Conservation (phyloP, 257 asterid genomes). For the Solanum habrochaites region DNA sequence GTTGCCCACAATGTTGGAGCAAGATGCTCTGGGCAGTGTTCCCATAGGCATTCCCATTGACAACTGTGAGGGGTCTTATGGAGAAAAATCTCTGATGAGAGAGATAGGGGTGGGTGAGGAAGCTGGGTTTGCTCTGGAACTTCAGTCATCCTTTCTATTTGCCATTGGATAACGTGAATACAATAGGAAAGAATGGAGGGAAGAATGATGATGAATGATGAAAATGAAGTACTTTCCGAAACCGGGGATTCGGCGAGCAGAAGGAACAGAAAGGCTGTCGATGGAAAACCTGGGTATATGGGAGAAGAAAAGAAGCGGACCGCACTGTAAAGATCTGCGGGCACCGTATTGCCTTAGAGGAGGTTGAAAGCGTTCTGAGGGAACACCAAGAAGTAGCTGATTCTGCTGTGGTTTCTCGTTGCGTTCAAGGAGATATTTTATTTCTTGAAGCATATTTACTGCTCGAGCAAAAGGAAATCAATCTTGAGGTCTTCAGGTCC, state of each 20-base stretch:
- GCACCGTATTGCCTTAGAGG: slow-evolving; percentile 82
- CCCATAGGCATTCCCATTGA: slow-evolving; percentile 69
- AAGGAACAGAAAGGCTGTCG: slow-evolving; percentile 66
- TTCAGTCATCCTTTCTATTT: slow-evolving; percentile 43
- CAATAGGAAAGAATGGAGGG: too few species aligned
- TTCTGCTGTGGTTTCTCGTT: slow-evolving; percentile 66
- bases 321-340: slow-evolving; percentile 75
- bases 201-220: too few species aligned
- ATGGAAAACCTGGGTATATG: slow-evolving; percentile 72
- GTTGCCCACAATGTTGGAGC: slow-evolving; percentile 47
- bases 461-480: slow-evolving; percentile 24
- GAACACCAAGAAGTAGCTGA: slow-evolving; percentile 63
- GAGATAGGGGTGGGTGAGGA: too few species aligned
- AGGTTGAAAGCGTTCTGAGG: slow-evolving; percentile 54
- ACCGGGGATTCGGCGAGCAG: slow-evolving; percentile 95
- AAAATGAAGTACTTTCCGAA: too few species aligned
- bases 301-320: slow-evolving; percentile 89
- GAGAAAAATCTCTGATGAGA: slow-evolving; percentile 55
- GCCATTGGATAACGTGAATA: slow-evolving; percentile 36
- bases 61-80: slow-evolving; percentile 64
- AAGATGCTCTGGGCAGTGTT: slow-evolving; percentile 43
- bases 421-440: slow-evolving; percentile 37
- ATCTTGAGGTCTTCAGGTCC: slow-evolving; percentile 26
- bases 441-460: slow-evolving; percentile 71
- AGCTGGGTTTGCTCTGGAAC: slow-evolving; percentile 72